These are phyloP conservation scores for Nothopassalora personata DNA, from an alignment of 2,329 filamentous ascomycete species.

Conservation along the genomic window DNA sequence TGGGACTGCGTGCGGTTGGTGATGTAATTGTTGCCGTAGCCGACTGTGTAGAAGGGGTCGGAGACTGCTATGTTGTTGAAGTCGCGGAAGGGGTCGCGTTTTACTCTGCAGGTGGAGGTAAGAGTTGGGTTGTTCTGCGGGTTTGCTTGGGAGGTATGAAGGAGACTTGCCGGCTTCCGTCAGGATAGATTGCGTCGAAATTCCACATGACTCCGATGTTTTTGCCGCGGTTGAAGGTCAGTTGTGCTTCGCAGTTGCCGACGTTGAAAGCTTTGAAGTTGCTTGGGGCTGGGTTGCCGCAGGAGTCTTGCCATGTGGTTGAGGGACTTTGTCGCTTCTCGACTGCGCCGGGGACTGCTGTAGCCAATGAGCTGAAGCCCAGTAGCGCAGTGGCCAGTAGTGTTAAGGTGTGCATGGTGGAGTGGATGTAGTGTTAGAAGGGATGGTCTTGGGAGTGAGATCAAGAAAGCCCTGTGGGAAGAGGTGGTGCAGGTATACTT, in stretches of 20 bases:
- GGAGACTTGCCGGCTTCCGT: neutral
- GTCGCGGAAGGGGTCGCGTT: conserved; percentile 1
- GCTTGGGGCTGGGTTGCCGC: neutral
- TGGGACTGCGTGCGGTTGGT: neutral
- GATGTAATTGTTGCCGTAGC: conserved; percentile 3
- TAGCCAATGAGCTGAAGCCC: too few species aligned
- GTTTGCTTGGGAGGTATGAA: too few species aligned
- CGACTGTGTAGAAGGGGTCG: conserved; percentile 2
- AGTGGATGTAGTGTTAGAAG: too few species aligned
- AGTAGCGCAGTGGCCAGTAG: too few species aligned
- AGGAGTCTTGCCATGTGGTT: neutral
- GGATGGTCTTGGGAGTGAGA: too few species aligned
- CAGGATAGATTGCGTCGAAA: conserved; percentile 3
- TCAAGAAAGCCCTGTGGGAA: too few species aligned
- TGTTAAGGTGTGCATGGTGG: too few species aligned
- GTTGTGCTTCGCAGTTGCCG: conserved; percentile 1
- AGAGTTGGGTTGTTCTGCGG: too few species aligned
- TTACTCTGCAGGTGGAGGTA: neutral
- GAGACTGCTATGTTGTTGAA: conserved; percentile 1
- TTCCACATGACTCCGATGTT: neutral
- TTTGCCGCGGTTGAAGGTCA: conserved; percentile 2
- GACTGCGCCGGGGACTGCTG: neutral
- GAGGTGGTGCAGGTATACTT: too few species aligned
- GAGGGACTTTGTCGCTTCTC: neutral
- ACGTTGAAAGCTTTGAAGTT: conserved; percentile 3